Evolutionary conservation across 768 basidiomycete species (phyloP).

Genomic region (Mycena vulgaris): DNA sequence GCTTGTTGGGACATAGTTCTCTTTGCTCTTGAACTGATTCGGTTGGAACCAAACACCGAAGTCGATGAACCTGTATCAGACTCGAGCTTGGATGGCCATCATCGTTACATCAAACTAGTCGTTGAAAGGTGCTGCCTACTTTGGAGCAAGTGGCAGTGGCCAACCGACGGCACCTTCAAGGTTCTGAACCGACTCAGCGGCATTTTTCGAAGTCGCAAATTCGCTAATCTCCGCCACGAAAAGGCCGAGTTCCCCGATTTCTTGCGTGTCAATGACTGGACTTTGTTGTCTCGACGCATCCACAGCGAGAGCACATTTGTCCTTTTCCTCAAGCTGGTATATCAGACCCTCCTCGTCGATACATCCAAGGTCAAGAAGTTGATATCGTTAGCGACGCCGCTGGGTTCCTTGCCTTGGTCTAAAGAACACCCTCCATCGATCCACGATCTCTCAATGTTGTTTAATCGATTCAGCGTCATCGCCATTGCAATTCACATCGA

Average conservation of each 20-base stretch:
- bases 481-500: constrained; percentile 81
- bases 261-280: constrained; percentile 69
- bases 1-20: constrained; percentile 79
- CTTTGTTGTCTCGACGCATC: constrained; percentile 65
- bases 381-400: constrained; percentile 79
- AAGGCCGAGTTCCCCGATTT: constrained; percentile 80
- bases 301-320: constrained; percentile 79
- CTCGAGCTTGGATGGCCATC: constrained; percentile 66
- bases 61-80: constrained; percentile 56
- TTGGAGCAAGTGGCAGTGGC: constrained; percentile 85
- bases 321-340: constrained; percentile 86
- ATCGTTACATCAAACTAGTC: constrained; percentile 80
- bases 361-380: constrained; percentile 73
- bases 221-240: constrained; percentile 78
- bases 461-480: constrained; percentile 86
- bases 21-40: constrained; percentile 71
- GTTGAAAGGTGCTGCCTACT: constrained; percentile 83
- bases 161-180: constrained; percentile 65
- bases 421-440: constrained; percentile 63
- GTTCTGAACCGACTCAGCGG: constrained; percentile 77
- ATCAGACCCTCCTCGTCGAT: constrained; percentile 59
- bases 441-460: constrained; percentile 79
- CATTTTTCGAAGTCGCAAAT: constrained; percentile 84
- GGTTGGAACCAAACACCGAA: constrained; percentile 64
- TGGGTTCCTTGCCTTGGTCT: constrained; percentile 78